phyloP scores from a whole-genome alignment of 345 rosid species.

The Syzygium jambos region DNA sequence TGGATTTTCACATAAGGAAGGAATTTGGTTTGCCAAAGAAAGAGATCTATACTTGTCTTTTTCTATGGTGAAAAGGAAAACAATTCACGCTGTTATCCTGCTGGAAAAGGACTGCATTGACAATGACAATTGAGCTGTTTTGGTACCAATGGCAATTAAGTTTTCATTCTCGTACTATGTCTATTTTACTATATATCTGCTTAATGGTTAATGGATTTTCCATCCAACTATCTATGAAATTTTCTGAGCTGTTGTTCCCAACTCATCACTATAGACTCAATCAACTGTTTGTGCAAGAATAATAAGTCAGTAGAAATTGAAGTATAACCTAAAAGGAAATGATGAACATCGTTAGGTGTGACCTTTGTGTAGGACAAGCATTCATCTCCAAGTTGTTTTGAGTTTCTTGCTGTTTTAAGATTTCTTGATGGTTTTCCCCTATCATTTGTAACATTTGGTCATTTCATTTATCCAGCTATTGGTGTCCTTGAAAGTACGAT shows the following conservation, averaged over 20 bases:
- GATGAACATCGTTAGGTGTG: background rate
- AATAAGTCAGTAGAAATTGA: background rate
- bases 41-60: background rate
- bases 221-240: background rate
- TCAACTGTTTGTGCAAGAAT: background rate
- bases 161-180: background rate
- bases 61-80: background rate
- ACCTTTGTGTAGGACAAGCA: background rate
- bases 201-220: background rate
- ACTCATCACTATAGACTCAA: background rate
- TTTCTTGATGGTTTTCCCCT: background rate
- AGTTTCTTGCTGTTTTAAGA: background rate
- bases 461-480: conserved; percentile 45
- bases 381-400: background rate
- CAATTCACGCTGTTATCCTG: background rate
- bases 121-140: background rate
- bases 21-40: background rate
- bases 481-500: conserved; percentile 85
- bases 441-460: background rate
- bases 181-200: background rate
- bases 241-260: background rate
- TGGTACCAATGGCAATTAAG: background rate
- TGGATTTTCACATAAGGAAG: background rate
- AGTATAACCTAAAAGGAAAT: background rate
- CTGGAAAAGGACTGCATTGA: background rate